Evolutionary conservation across 768 basidiomycete genomes (phyloP).

Genomic region (Rubroboletus satanas): DNA sequence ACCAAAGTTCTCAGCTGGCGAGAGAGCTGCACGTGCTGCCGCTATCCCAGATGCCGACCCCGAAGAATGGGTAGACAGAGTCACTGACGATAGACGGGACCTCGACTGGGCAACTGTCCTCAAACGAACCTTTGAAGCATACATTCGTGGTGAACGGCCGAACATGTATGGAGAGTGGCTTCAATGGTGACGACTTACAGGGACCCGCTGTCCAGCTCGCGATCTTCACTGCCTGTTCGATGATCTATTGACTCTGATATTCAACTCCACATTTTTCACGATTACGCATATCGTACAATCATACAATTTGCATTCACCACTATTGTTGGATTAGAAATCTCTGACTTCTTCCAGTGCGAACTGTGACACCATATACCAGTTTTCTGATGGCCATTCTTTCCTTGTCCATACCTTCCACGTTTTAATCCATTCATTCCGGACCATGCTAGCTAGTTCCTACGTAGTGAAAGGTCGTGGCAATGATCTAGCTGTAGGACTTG

Average conservation of each 20-base stretch:
- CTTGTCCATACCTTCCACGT: constrained; percentile 24
- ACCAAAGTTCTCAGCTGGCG: constrained; percentile 68
- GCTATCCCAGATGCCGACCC: constrained; percentile 31
- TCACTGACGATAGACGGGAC: constrained; percentile 71
- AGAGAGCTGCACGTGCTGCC: constrained; percentile 58
- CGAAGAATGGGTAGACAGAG: constrained; percentile 39
- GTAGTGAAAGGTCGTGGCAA: constrained; percentile 1
- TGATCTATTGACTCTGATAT: constrained; percentile 32
- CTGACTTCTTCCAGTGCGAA: constrained; percentile 24
- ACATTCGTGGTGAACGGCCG: constrained; percentile 84
- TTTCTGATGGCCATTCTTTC: constrained; percentile 24
- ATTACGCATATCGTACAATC: constrained; percentile 27
- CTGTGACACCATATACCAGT: constrained; percentile 29
- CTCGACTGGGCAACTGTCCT: constrained; percentile 91
- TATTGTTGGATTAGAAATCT: constrained; percentile 32
- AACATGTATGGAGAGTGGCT: constrained; percentile 94
- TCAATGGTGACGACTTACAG: constrained; percentile 38
- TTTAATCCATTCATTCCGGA: constrained; percentile 19
- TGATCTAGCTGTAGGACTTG: constrained; percentile 16
- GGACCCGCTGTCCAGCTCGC: constrained; percentile 3
- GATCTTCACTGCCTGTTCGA: constrained; percentile 12
- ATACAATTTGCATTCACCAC: constrained; percentile 24
- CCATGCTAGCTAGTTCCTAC: constrained; percentile 15
- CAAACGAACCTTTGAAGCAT: constrained; percentile 93
- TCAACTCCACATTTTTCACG: constrained; percentile 21